Conservation (phyloP, 2,329 filamentous ascomycete genomes). For the Alternaria incomplexa region DNA sequence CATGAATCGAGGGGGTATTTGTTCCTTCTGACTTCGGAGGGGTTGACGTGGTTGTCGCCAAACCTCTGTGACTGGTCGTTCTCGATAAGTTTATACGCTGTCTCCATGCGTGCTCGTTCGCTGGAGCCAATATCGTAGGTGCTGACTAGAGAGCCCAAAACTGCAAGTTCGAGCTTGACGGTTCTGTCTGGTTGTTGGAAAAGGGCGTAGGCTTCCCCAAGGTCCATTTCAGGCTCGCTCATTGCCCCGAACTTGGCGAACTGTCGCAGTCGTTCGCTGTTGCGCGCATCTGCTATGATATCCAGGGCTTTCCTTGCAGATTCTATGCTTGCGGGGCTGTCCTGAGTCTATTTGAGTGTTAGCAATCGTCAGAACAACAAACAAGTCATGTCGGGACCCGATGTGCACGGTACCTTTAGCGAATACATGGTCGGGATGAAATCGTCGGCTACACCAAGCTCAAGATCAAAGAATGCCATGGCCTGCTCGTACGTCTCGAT, state of each 20-base stretch:
- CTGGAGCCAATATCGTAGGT: slow-evolving; percentile 53
- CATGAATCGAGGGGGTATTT: slow-evolving; percentile 56
- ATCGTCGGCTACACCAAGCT: slow-evolving; percentile 58
- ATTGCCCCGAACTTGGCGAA: slow-evolving; percentile 62
- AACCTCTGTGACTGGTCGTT: slow-evolving; percentile 36
- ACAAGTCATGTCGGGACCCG: neutral
- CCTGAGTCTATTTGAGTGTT: slow-evolving; percentile 51
- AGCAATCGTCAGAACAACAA: slow-evolving; percentile 6
- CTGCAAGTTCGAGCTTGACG: slow-evolving; percentile 56
- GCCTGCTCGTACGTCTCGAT: slow-evolving; percentile 70
- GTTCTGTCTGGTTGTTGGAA: slow-evolving; percentile 58
- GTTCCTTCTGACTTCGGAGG: slow-evolving; percentile 25
- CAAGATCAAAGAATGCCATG: slow-evolving; percentile 64
- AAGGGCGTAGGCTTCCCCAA: slow-evolving; percentile 46
- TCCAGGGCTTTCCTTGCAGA: slow-evolving; percentile 62
- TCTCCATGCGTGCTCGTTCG: slow-evolving; percentile 54
- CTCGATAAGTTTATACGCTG: slow-evolving; percentile 56
- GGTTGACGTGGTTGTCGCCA: slow-evolving; percentile 17
- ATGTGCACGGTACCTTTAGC: slow-evolving; percentile 56
- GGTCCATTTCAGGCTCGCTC: slow-evolving; percentile 59
- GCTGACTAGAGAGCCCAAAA: slow-evolving; percentile 34
- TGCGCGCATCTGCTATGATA: slow-evolving; percentile 64
- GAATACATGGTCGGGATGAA: slow-evolving; percentile 64
- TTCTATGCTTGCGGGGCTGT: slow-evolving; percentile 57
- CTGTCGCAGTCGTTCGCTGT: slow-evolving; percentile 60